phyloP scores from a whole-genome alignment of 2,329 filamentous ascomycete species.

The Exophiala dermatitidis region DNA sequence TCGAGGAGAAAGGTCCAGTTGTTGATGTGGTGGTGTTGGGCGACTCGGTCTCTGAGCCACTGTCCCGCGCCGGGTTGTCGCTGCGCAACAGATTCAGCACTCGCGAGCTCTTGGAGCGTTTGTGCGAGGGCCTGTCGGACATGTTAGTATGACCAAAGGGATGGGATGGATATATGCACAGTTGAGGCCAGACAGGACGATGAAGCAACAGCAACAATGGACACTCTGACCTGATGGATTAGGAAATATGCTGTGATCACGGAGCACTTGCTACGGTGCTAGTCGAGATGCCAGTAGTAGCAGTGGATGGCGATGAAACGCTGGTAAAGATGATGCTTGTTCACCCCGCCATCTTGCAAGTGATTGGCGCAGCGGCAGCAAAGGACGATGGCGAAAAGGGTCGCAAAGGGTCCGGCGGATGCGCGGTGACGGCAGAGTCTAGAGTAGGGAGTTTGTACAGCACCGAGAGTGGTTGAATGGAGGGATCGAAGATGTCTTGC shows the following conservation, averaged over 20 bases:
- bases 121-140: constrained; percentile 36
- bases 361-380: constrained; percentile 12
- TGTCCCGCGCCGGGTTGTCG: constrained; percentile 43
- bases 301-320: background rate
- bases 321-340: background rate
- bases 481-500: too few species aligned
- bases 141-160: constrained; percentile 27
- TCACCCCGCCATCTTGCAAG: constrained; percentile 15
- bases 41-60: constrained; percentile 30
- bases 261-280: too few species aligned
- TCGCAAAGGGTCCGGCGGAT: constrained; percentile 8
- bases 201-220: background rate
- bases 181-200: background rate
- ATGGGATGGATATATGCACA: background rate
- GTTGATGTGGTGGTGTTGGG: constrained; percentile 18
- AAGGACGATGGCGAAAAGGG: constrained; percentile 15
- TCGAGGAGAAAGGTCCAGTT: constrained; percentile 13
- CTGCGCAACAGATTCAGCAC: constrained; percentile 50
- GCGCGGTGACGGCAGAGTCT: constrained; percentile 18
- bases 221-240: too few species aligned
- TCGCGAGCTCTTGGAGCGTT: constrained; percentile 49
- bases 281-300: too few species aligned
- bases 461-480: too few species aligned
- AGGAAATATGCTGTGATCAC: too few species aligned
- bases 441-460: background rate